Evolutionary conservation across 139 green algal species (phyloP).

Genomic region (Coelastrella sp.): DNA sequence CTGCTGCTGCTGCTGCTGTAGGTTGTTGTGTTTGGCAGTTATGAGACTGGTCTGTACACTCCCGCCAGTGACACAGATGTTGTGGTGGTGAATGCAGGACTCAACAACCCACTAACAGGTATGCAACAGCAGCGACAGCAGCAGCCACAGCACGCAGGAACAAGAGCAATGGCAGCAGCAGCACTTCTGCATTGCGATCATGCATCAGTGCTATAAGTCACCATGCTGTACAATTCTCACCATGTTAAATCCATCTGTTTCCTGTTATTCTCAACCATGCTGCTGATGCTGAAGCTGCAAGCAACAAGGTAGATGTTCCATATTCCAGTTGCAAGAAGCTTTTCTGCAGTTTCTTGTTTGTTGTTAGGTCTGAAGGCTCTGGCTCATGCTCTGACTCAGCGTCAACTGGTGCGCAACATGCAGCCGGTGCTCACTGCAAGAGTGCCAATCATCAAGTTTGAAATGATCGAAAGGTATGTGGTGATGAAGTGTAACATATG

Average conservation of each 20-base stretch:
- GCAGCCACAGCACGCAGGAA: too few relatives aligned
- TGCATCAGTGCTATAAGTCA: too few relatives aligned
- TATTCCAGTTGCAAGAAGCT: not conserved
- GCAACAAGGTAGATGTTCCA: not conserved
- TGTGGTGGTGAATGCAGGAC: slow-evolving; percentile 75
- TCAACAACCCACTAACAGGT: slow-evolving; percentile 6
- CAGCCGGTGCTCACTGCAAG: slow-evolving; percentile 90
- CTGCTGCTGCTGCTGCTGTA: too few relatives aligned
- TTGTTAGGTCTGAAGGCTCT: slow-evolving; percentile 78
- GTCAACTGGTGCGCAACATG: slow-evolving; percentile 78
- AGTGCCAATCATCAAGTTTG: slow-evolving; percentile 98
- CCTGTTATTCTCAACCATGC: too few relatives aligned
- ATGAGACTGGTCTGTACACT: slow-evolving; percentile 91
- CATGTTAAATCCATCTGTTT: too few relatives aligned
- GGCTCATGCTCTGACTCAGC: slow-evolving; percentile 64
- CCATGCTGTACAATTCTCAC: too few relatives aligned
- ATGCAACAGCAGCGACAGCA: too few relatives aligned
- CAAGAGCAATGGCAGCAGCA: too few relatives aligned
- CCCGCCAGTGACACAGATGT: slow-evolving; percentile 95
- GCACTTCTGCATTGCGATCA: too few relatives aligned
- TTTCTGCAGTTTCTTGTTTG: slow-evolving; percentile 1
- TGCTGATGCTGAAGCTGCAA: slow-evolving; percentile 10
- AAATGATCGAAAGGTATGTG: slow-evolving; percentile 53
- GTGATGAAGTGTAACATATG: too few relatives aligned
- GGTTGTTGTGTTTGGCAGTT: slow-evolving; percentile 85